Percentiles rank a stretch among this genome's conserved stretches.
Evolutionary conservation across 2,329 filamentous ascomycete genomes (phyloP).

Genomic region (Trichophyton rubrum): DNA sequence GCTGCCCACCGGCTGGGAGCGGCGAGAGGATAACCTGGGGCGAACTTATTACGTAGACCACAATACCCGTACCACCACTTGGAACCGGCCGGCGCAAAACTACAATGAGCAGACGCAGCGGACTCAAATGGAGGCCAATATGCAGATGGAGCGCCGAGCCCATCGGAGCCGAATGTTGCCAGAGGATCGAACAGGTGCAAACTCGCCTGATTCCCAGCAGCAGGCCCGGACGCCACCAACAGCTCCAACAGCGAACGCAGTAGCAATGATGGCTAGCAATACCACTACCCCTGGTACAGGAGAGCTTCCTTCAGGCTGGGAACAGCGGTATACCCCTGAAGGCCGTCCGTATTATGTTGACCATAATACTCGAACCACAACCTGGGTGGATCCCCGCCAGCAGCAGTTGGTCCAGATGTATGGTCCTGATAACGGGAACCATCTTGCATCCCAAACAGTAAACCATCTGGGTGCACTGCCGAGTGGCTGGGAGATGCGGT

Average conservation of each 20-base stretch:
- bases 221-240: constrained; percentile 21
- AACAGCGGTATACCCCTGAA: constrained; percentile 90
- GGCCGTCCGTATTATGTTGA: constrained; percentile 94
- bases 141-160: constrained; percentile 79
- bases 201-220: constrained; percentile 49
- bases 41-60: constrained; percentile 98
- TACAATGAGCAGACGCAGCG: constrained; percentile 66
- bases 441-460: constrained; percentile 67
- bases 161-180: constrained; percentile 94
- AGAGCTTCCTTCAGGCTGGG: constrained; percentile 91
- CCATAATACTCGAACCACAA: constrained; percentile 94
- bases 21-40: constrained; percentile 85
- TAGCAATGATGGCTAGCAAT: constrained; percentile 87
- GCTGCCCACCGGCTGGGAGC: constrained; percentile 87
- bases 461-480: constrained; percentile 90
- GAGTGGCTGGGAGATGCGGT: constrained; percentile 98
- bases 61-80: constrained; percentile 91
- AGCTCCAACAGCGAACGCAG: constrained; percentile 40
- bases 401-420: constrained; percentile 99
- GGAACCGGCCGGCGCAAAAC: constrained; percentile 75
- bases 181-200: constrained; percentile 87
- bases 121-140: constrained; percentile 74
- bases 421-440: constrained; percentile 67
- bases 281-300: constrained; percentile 89
- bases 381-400: constrained; percentile 92